Conservation (phyloP, 768 basidiomycete species). For the Kwoniella bestiolae region DNA sequence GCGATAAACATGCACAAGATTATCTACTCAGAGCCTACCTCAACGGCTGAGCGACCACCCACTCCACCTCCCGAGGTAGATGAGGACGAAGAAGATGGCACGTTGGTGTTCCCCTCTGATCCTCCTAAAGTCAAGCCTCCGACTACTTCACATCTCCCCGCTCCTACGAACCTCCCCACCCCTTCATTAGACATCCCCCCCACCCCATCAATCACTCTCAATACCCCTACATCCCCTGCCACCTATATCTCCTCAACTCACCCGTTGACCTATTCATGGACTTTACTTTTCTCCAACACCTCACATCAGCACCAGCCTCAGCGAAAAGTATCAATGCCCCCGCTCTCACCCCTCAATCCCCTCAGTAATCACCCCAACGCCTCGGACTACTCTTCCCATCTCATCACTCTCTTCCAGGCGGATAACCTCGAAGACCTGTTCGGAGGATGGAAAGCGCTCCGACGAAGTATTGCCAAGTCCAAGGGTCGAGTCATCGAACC, state of each 20-base stretch:
- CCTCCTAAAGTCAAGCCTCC: not conserved
- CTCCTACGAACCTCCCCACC: not conserved
- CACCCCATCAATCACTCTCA: slow-evolving; percentile 9
- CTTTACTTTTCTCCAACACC: slow-evolving; percentile 21
- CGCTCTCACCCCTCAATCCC: not conserved
- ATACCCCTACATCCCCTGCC: not conserved
- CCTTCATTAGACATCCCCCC: too few species aligned
- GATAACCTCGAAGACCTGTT: slow-evolving; percentile 34
- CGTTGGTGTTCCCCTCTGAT: slow-evolving; percentile 1
- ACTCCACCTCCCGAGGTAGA: slow-evolving; percentile 13
- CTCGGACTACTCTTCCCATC: slow-evolving; percentile 31
- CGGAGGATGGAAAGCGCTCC: slow-evolving; percentile 43
- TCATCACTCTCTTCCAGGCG: slow-evolving; percentile 34
- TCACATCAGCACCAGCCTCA: slow-evolving; percentile 4
- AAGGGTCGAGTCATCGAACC: slow-evolving; percentile 32
- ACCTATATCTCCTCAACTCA: not conserved
- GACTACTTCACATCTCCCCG: not conserved
- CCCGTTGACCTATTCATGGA: slow-evolving; percentile 15
- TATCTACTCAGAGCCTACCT: not conserved
- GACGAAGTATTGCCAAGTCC: slow-evolving; percentile 31
- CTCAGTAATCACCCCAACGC: not conserved
- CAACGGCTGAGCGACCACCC: slow-evolving; percentile 4
- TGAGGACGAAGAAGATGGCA: slow-evolving; percentile 1
- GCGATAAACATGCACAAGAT: not conserved
- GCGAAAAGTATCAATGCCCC: not conserved